A percentile compares a stretch with the other conserved stretches of the same genome.
phyloP scores from a whole-genome alignment of 108 stramenopile species.

The Conticribra guillardii region DNA sequence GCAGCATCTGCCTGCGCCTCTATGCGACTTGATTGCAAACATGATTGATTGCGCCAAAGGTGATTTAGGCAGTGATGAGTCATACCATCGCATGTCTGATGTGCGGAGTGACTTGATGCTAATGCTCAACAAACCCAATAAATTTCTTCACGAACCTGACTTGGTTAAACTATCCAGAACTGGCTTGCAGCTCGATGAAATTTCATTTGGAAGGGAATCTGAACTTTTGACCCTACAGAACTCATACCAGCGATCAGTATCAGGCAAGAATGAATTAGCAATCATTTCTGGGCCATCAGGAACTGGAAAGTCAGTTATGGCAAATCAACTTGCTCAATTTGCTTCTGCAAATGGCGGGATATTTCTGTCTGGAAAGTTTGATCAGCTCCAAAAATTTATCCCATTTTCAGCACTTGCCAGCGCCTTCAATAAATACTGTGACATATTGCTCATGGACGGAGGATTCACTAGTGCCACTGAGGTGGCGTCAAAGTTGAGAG shows the following conservation, averaged over 20 bases:
- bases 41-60: neutral
- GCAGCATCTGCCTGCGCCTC: neutral
- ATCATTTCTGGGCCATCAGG: conserved; percentile 6
- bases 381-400: conserved; percentile 12
- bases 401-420: conserved; percentile 27
- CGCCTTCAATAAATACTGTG: conserved; percentile 22
- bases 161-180: neutral
- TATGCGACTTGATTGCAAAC: conserved; percentile 6
- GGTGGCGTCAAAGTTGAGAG: neutral
- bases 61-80: conserved; percentile 7
- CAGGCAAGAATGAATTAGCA: neutral
- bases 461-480: neutral
- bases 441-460: neutral
- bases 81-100: neutral
- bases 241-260: neutral
- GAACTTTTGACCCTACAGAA: neutral
- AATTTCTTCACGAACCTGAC: neutral
- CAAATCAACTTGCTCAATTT: neutral
- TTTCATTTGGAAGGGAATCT: neutral
- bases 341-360: conserved; percentile 8
- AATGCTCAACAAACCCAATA: conserved; percentile 5
- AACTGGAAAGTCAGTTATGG: conserved; percentile 5
- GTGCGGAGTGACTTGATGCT: conserved; percentile 1
- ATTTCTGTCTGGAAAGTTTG: conserved; percentile 35
- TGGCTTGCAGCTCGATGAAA: neutral